A percentile compares a stretch with the other conserved stretches of the same genome.
phyloP scores from a whole-genome alignment of 305 asterid genomes.

The Fraxinus greggii region DNA sequence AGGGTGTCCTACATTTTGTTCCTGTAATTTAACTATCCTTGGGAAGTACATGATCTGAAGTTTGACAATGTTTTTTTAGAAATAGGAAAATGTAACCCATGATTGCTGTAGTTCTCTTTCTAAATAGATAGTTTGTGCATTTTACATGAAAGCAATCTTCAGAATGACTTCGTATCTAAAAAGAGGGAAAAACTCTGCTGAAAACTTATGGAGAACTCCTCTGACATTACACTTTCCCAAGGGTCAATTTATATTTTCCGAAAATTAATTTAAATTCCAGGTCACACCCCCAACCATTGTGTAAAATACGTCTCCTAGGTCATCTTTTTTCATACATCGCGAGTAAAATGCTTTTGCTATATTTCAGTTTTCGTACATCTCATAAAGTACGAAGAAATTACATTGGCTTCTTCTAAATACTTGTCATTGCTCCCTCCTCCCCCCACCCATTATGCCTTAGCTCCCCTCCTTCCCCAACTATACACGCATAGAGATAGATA shows the following conservation, averaged over 20 bases:
- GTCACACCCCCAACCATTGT: not conserved
- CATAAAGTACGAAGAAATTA: not conserved
- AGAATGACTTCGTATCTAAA: not conserved
- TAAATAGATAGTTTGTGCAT: slow-evolving; percentile 1
- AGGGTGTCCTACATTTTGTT: not conserved
- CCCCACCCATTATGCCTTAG: not conserved
- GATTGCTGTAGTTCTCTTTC: not conserved
- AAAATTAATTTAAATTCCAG: not conserved
- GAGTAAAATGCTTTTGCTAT: not conserved
- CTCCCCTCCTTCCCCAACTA: not conserved
- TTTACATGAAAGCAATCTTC: not conserved
- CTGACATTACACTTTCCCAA: slow-evolving; percentile 2
- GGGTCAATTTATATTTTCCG: slow-evolving; percentile 4
- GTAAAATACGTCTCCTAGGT: not conserved
- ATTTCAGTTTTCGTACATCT: not conserved
- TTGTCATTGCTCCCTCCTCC: slow-evolving; percentile 16
- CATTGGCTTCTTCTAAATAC: slow-evolving; percentile 8
- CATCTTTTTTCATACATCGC: not conserved
- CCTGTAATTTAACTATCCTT: not conserved
- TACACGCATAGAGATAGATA: not conserved
- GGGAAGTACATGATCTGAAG: not conserved
- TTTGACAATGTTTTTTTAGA: not conserved
- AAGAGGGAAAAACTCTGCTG: not conserved
- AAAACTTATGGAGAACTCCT: not conserved
- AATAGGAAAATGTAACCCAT: not conserved